A percentile compares a stretch with the other conserved stretches of the same genome.
Evolutionary conservation across 306 rosid species (phyloP).

Genomic region (Cicer judaicum): DNA sequence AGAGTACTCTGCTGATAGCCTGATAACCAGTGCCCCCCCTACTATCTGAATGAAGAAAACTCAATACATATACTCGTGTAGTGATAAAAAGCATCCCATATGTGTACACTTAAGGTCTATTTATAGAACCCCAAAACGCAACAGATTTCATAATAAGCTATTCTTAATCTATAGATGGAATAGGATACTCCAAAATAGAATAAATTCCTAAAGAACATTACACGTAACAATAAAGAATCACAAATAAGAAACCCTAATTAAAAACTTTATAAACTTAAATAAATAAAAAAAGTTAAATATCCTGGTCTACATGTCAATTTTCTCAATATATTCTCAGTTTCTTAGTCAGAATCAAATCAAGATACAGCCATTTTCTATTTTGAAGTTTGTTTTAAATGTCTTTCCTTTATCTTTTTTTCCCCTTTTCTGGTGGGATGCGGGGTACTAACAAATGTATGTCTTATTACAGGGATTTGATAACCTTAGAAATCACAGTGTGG

Average conservation of each 20-base stretch:
- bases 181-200: slow-evolving; percentile 1
- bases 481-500: slow-evolving; percentile 82
- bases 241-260: slow-evolving; percentile 1
- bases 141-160: not conserved
- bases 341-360: slow-evolving; percentile 37
- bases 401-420: not conserved
- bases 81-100: slow-evolving; percentile 4
- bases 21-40: not conserved
- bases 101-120: slow-evolving; percentile 8
- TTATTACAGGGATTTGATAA: slow-evolving; percentile 90
- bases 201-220: slow-evolving; percentile 25
- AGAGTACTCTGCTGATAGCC: slow-evolving; percentile 23
- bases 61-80: not conserved
- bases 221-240: not conserved
- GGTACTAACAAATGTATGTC: slow-evolving; percentile 38
- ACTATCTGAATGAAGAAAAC: slow-evolving; percentile 11
- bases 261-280: not conserved
- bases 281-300: not conserved
- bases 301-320: not conserved
- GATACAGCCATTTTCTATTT: slow-evolving; percentile 27
- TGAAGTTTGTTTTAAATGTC: slow-evolving; percentile 33
- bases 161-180: slow-evolving; percentile 18
- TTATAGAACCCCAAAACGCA: not conserved
- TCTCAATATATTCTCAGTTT: slow-evolving; percentile 27
- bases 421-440: not conserved